These are phyloP conservation scores for Ustulina deusta DNA, from an alignment of 2,329 filamentous ascomycete species.

Conservation along the genomic window DNA sequence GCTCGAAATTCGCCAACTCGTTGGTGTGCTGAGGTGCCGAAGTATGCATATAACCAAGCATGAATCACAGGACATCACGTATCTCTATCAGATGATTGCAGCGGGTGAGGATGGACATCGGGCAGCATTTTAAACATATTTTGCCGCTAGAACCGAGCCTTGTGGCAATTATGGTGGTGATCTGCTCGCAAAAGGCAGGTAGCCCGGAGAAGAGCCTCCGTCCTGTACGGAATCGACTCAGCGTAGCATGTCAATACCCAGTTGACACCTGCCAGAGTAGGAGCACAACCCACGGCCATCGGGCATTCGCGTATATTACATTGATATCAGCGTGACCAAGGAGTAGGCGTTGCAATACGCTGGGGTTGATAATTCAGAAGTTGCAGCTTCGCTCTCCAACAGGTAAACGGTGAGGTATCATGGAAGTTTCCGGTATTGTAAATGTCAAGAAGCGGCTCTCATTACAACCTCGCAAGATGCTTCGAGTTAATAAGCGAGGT, in stretches of 20 bases:
- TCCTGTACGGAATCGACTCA: background rate
- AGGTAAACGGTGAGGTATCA: background rate
- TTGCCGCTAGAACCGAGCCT: background rate
- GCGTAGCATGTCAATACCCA: background rate
- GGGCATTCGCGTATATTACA: background rate
- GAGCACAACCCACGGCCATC: background rate
- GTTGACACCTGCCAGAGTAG: background rate
- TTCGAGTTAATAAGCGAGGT: background rate
- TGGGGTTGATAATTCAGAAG: background rate
- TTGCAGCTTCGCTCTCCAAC: background rate
- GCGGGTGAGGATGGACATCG: background rate
- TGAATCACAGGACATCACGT: background rate
- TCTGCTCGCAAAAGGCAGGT: background rate
- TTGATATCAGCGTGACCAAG: background rate
- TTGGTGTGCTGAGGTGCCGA: constrained; percentile 8
- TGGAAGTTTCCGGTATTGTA: background rate
- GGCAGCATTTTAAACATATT: background rate
- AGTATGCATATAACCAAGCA: constrained; percentile 1
- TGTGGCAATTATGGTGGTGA: background rate
- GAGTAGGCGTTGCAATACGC: background rate
- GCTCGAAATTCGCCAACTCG: background rate
- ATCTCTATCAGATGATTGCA: background rate
- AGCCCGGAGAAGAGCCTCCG: background rate
- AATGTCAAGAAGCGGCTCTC: background rate
- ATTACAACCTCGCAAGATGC: background rate